Evolutionary conservation across 2,329 filamentous ascomycete species (phyloP).

Genomic region (Alternaria panax): DNA sequence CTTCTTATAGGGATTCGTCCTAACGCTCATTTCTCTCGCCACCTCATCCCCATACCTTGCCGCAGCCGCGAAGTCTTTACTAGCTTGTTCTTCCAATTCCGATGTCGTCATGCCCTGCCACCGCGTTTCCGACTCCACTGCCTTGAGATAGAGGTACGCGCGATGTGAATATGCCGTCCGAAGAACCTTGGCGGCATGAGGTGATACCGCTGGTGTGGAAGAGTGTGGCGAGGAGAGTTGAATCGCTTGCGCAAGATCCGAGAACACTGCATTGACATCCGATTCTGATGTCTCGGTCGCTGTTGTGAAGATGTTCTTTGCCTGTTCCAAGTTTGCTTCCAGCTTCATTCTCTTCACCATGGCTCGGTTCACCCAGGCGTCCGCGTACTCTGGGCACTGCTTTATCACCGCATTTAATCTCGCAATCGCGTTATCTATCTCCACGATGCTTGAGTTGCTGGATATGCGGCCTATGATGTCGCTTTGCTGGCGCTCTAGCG

Average conservation of each 20-base stretch:
- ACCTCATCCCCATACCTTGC: conserved; percentile 65
- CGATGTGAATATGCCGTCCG: conserved; percentile 76
- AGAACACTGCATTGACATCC: conserved; percentile 34
- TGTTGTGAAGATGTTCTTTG: conserved; percentile 25
- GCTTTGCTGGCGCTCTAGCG: conserved; percentile 54
- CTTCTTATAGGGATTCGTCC: conserved; percentile 69
- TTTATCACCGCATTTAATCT: conserved; percentile 65
- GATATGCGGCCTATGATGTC: conserved; percentile 51
- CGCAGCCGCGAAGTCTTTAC: conserved; percentile 62
- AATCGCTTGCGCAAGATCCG: conserved; percentile 59
- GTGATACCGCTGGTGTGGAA: conserved; percentile 61
- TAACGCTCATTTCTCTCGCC: conserved; percentile 64
- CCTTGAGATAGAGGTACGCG: conserved; percentile 55
- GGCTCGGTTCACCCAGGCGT: conserved; percentile 76
- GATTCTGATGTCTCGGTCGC: conserved; percentile 3
- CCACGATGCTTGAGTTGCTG: conserved; percentile 18
- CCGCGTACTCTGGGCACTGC: conserved; percentile 71
- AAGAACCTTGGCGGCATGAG: conserved; percentile 70
- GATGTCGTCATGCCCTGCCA: conserved; percentile 46
- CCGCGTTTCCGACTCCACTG: conserved; percentile 47
- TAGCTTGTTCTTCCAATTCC: conserved; percentile 63
- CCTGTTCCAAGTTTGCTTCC: conserved; percentile 22
- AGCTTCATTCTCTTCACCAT: conserved; percentile 70
- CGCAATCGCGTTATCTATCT: conserved; percentile 28
- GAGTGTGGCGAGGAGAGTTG: conserved; percentile 57